Percentiles rank a stretch among this genome's conserved stretches.
phyloP scores from a whole-genome alignment of 2,329 filamentous ascomycete species.

The Leptoxyphium fumago region DNA sequence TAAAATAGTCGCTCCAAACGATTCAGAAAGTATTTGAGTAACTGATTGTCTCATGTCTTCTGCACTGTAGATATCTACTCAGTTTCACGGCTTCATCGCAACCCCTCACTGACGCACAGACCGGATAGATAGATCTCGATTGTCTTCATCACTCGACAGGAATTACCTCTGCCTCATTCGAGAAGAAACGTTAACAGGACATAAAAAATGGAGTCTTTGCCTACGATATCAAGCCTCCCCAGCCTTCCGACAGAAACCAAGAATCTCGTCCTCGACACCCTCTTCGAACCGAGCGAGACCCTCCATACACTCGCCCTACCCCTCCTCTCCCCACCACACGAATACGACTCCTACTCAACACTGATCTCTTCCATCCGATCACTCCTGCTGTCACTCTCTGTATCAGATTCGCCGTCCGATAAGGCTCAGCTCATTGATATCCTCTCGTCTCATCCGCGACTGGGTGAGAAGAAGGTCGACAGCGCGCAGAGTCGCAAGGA shows the following conservation, averaged over 20 bases:
- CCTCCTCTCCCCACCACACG: slow-evolving; percentile 39
- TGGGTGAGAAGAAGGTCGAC: slow-evolving; percentile 70
- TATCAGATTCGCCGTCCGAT: slow-evolving; percentile 35
- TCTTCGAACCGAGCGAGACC: slow-evolving; percentile 70
- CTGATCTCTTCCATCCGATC: slow-evolving; percentile 53
- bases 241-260: slow-evolving; percentile 41
- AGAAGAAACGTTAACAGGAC: neutral
- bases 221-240: slow-evolving; percentile 41
- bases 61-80: no score
- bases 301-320: slow-evolving; percentile 61
- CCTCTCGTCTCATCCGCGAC: slow-evolving; percentile 65
- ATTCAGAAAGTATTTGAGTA: no score
- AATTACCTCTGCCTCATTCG: no score
- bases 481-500: slow-evolving; percentile 68
- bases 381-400: slow-evolving; percentile 46
- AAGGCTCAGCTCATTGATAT: slow-evolving; percentile 52
- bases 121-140: no score
- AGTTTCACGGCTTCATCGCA: no score
- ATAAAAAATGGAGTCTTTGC: slow-evolving; percentile 31
- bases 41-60: no score
- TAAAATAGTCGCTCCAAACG: no score
- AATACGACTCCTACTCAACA: slow-evolving; percentile 52
- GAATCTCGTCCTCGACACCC: slow-evolving; percentile 50
- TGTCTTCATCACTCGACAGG: no score
- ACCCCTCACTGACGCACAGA: no score